These are phyloP conservation scores for Leccinum longicurvipes DNA, from an alignment of 768 basidiomycete genomes.

Conservation along the genomic window DNA sequence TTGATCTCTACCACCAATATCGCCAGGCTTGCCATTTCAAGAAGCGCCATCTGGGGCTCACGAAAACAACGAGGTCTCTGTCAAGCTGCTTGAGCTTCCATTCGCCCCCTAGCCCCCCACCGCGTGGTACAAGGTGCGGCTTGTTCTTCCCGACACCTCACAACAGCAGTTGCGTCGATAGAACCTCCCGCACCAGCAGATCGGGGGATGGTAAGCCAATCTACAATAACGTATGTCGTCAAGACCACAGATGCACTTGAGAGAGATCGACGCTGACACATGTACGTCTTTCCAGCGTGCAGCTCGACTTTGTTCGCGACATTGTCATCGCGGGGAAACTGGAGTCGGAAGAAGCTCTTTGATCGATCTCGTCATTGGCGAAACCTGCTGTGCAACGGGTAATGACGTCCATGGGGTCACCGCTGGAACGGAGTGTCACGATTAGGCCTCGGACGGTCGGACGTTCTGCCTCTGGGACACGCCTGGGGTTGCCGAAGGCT, in stretches of 20 bases:
- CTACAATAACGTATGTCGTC: not conserved
- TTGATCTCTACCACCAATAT: constrained; percentile 14
- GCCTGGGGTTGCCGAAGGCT: constrained; percentile 15
- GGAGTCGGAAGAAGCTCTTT: constrained; percentile 32
- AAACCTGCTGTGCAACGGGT: not conserved
- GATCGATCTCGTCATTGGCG: constrained; percentile 27
- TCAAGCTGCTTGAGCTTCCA: constrained; percentile 11
- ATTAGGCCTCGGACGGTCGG: constrained; percentile 17
- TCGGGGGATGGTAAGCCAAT: constrained; percentile 7
- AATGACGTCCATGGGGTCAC: constrained; percentile 3
- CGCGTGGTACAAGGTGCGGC: constrained; percentile 4
- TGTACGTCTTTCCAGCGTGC: constrained; percentile 6
- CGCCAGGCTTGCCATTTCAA: constrained; percentile 20
- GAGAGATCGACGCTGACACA: constrained; percentile 1
- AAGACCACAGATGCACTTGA: not conserved
- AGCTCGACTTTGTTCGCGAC: constrained; percentile 20
- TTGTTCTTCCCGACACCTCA: not conserved
- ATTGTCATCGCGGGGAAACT: constrained; percentile 29
- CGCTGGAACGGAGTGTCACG: constrained; percentile 14
- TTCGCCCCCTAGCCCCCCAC: not conserved
- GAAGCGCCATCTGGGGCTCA: constrained; percentile 11
- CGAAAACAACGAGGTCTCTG: constrained; percentile 22
- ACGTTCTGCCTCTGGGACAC: constrained; percentile 28
- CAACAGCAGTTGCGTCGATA: not conserved
- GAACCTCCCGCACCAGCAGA: not conserved